Conservation (phyloP, 78 protist species). For the Bodo saltans region DNA sequence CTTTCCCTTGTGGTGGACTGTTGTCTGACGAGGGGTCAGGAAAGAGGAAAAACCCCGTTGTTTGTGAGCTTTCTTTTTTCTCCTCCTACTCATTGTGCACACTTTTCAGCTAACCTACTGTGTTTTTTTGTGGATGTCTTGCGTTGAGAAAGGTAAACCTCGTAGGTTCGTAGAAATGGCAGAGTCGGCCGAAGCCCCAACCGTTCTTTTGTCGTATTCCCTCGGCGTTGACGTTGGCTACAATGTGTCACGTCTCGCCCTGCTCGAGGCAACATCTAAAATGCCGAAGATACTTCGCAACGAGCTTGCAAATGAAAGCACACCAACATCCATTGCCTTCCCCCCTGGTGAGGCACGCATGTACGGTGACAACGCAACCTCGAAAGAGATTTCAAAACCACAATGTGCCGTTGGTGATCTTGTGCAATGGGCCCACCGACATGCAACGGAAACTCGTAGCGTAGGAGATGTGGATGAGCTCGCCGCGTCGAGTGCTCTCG, state of each 20-base stretch:
- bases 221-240: constrained; percentile 17
- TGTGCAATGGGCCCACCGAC: no score
- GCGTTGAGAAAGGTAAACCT: no score
- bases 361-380: constrained; percentile 1
- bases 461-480: background rate
- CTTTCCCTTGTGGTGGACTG: no score
- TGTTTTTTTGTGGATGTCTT: no score
- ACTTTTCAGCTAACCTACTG: no score
- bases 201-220: no score
- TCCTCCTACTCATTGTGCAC: no score
- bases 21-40: no score
- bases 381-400: background rate
- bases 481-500: background rate
- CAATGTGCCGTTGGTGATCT: background rate
- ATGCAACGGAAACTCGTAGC: background rate
- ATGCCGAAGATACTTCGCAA: constrained; percentile 22
- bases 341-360: background rate
- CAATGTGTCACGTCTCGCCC: background rate
- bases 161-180: no score
- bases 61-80: no score
- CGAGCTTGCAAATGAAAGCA: background rate
- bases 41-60: no score
- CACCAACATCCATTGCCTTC: constrained; percentile 9
- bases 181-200: no score
- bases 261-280: background rate